Conservation (phyloP, 352 stramenopile genomes). For the Globisporangium uncinulatum region DNA sequence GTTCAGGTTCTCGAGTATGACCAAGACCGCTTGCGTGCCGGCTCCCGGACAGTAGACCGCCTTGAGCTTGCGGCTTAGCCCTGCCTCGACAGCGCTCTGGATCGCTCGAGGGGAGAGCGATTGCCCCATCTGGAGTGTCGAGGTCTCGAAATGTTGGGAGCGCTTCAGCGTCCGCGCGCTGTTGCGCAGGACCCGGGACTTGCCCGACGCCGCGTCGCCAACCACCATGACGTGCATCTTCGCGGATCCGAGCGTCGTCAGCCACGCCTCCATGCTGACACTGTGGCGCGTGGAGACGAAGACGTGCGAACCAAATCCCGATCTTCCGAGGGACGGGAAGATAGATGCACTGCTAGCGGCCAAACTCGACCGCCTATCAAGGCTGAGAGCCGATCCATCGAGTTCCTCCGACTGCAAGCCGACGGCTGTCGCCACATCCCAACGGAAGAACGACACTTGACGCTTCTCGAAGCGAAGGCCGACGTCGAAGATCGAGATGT, state of each 20-base stretch:
- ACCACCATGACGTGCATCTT: constrained; percentile 46
- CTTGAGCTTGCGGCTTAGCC: constrained; percentile 47
- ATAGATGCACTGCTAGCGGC: background rate
- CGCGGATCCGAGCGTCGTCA: constrained; percentile 25
- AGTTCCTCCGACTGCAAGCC: constrained; percentile 18
- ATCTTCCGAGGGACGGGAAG: background rate
- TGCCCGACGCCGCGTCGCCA: constrained; percentile 43
- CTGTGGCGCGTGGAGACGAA: constrained; percentile 42
- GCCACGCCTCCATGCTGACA: constrained; percentile 29
- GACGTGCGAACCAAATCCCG: constrained; percentile 18
- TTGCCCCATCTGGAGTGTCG: constrained; percentile 27
- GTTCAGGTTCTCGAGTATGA: constrained; percentile 58
- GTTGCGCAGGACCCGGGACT: constrained; percentile 39
- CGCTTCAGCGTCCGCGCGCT: constrained; percentile 26
- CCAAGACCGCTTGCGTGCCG: constrained; percentile 34
- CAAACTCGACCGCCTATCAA: constrained; percentile 6
- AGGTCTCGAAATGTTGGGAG: constrained; percentile 26
- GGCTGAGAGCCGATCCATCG: constrained; percentile 13
- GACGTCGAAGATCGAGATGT: constrained; percentile 35
- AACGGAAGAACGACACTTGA: constrained; percentile 21
- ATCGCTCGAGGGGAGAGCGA: constrained; percentile 23
- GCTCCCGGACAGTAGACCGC: constrained; percentile 45
- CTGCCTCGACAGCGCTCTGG: constrained; percentile 29
- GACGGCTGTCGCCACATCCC: constrained; percentile 19
- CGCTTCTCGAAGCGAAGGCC: constrained; percentile 29